Conservation (phyloP, 2,329 filamentous ascomycete genomes). For the Penicillium sclerotigenum region DNA sequence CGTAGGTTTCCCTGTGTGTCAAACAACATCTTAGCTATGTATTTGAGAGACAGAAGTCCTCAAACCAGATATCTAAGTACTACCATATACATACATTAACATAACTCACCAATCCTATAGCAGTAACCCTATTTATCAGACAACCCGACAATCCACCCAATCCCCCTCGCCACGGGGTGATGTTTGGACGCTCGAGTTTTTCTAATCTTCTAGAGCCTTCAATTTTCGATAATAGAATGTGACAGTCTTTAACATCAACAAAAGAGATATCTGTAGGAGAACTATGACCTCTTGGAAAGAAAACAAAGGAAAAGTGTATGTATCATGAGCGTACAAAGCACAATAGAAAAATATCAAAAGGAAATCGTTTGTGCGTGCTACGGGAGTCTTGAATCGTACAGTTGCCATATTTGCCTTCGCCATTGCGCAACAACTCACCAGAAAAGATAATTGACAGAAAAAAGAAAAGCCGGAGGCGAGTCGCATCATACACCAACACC, state of each 20-base stretch:
- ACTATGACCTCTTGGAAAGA: conserved; percentile 17
- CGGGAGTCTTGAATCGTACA: conserved; percentile 22
- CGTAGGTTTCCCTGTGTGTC: conserved; percentile 6
- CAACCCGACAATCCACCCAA: conserved; percentile 4
- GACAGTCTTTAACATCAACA: neutral
- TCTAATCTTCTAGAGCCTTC: neutral
- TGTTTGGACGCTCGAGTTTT: conserved; percentile 46
- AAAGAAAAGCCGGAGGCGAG: neutral
- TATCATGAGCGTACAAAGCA: conserved; percentile 24
- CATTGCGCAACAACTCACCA: conserved; percentile 1
- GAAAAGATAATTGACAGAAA: conserved; percentile 12
- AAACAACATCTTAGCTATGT: neutral
- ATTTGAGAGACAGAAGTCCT: neutral
- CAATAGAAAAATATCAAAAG: conserved; percentile 3
- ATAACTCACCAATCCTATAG: neutral
- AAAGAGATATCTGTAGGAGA: conserved; percentile 12
- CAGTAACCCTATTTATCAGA: neutral
- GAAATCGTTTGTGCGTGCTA: conserved; percentile 24
- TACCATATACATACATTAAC: neutral
- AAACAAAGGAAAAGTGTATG: conserved; percentile 9
- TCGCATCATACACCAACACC: conserved; percentile 23
- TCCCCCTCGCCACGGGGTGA: conserved; percentile 62
- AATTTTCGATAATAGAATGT: neutral
- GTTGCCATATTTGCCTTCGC: conserved; percentile 15
- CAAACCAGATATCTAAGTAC: no score